Percentiles rank a stretch among this genome's conserved stretches.
Conservation (phyloP, 1,284 basidiomycete genomes). For the Cutaneotrichosporon dermatis region DNA sequence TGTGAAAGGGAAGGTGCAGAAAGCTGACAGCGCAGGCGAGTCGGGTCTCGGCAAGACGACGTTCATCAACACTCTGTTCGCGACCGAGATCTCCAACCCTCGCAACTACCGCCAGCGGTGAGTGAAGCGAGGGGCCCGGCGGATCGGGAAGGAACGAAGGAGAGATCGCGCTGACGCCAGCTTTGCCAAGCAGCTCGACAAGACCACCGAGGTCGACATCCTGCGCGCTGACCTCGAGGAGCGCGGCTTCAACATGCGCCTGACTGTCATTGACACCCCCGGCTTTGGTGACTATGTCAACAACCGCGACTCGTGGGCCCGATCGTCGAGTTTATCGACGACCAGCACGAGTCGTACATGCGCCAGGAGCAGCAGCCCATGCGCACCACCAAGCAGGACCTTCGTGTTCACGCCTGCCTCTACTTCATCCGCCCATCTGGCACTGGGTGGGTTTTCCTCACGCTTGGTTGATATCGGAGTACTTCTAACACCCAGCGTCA, state of each 20-base stretch:
- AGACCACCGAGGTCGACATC: conserved; percentile 95
- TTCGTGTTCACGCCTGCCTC: conserved; percentile 93
- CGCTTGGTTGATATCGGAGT: background rate
- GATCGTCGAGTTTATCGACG: conserved; percentile 98
- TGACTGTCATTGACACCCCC: conserved; percentile 97
- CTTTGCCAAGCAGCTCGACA: conserved; percentile 96
- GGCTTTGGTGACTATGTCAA: conserved; percentile 99
- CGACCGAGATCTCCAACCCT: conserved; percentile 86
- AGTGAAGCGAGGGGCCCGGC: conserved; percentile 5
- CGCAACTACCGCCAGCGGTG: conserved; percentile 80
- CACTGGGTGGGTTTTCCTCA: conserved; percentile 66
- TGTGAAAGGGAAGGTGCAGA: too few species aligned
- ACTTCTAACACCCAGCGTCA: conserved; percentile 58
- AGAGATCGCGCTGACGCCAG: conserved; percentile 39
- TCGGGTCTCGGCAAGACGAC: conserved; percentile 93
- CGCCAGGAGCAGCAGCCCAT: conserved; percentile 98
- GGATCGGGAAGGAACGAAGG: too few species aligned
- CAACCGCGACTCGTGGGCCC: conserved; percentile 97
- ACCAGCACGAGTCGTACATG: conserved; percentile 99
- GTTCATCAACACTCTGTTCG: conserved; percentile 98
- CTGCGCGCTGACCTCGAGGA: conserved; percentile 98
- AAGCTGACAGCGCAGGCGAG: conserved; percentile 60
- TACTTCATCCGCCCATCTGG: conserved; percentile 97
- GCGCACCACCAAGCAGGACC: conserved; percentile 85
- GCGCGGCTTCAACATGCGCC: conserved; percentile 98